Evolutionary conservation across 2,329 filamentous ascomycete genomes (phyloP).

Genomic region (Atkinsonella hypoxylon): DNA sequence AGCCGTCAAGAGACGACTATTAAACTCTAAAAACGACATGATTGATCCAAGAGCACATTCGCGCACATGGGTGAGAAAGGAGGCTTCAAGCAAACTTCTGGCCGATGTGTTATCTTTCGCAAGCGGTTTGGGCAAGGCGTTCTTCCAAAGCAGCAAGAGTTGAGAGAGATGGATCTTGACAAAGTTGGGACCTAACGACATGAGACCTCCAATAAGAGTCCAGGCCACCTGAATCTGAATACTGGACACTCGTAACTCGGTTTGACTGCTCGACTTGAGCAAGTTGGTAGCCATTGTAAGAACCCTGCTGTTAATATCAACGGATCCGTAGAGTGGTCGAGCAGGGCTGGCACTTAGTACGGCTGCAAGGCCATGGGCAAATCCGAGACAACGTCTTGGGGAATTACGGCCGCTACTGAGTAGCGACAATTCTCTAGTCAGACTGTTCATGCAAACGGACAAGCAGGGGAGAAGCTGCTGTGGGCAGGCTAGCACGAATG

Average conservation of each 20-base stretch:
- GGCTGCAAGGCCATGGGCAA: slow-evolving; percentile 82
- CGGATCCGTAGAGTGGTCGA: slow-evolving; percentile 84
- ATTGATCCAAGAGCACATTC: slow-evolving; percentile 91
- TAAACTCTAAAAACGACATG: slow-evolving; percentile 85
- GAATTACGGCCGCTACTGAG: slow-evolving; percentile 66
- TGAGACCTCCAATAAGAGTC: slow-evolving; percentile 91
- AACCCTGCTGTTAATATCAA: slow-evolving; percentile 88
- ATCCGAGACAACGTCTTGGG: slow-evolving; percentile 73
- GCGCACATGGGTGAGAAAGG: slow-evolving; percentile 85
- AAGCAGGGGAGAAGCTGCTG: slow-evolving; percentile 84
- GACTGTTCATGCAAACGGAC: slow-evolving; percentile 92
- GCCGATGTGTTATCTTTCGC: slow-evolving; percentile 82
- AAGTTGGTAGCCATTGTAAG: slow-evolving; percentile 84
- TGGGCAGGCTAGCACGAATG: slow-evolving; percentile 80
- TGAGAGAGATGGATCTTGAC: slow-evolving; percentile 97
- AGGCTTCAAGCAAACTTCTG: slow-evolving; percentile 75
- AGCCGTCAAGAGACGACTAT: slow-evolving; percentile 78
- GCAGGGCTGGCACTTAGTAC: slow-evolving; percentile 80
- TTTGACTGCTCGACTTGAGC: slow-evolving; percentile 83
- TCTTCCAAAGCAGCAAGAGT: slow-evolving; percentile 89
- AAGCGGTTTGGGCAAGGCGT: slow-evolving; percentile 88
- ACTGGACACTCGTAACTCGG: slow-evolving; percentile 79
- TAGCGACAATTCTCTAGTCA: slow-evolving; percentile 73
- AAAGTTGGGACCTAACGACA: slow-evolving; percentile 94
- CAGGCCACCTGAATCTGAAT: slow-evolving; percentile 97